Base-by-base conservation (phyloP, 805 yeast species). In the Yarrowia keelungensis region DNA sequence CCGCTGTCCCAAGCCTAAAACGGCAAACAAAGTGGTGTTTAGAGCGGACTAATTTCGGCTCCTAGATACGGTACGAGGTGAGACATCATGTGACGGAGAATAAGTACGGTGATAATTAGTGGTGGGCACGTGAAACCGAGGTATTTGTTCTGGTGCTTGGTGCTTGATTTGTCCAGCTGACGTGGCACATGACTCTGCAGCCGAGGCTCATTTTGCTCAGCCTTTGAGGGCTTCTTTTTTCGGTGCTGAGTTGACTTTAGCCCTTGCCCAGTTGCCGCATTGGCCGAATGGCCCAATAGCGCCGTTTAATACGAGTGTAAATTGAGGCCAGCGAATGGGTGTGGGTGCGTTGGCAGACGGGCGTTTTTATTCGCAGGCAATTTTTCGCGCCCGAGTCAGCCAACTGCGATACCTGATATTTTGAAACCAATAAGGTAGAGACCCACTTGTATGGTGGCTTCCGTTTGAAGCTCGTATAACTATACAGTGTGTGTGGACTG, bases 241-340 rank as follows among this genome's bases (percentile, higher is more conserved):
- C 11, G 32, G 32, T 26, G 7, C 32, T 26, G 32, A 26, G 7
- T 26, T 26, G 32, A 26, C 32, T 26, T 26, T 26, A 16, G 8
- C 49, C 49, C 49, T 45, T 16, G 49, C 49, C 49, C 8, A 9
- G 49, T 16, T 16, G 12, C 49, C 26, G 49, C 26, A 19, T 16
- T n/a, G 26, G 19, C 49, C 16, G 49, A 5, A 5, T 26, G 32
- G 32, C 32, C 32, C 32, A 26, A 19, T 45, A 45, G 49, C 49
- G 36, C 59, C 59, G 59, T 53, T 53, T 53, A 22, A 53, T 53
- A 53, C 59, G 59, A 53, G 58, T 36, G 43, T 36, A 38, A 51
- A 11, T 51, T 51, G 56, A 11, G 42, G 58, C 58, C 42, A 51
- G 43, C 59, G 45, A 53, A 53, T 53, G 32, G 32, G 32, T 26